Evolutionary conservation across 192 early-diverging fungal genomes (phyloP).

Genomic region (Coemansia sp.): DNA sequence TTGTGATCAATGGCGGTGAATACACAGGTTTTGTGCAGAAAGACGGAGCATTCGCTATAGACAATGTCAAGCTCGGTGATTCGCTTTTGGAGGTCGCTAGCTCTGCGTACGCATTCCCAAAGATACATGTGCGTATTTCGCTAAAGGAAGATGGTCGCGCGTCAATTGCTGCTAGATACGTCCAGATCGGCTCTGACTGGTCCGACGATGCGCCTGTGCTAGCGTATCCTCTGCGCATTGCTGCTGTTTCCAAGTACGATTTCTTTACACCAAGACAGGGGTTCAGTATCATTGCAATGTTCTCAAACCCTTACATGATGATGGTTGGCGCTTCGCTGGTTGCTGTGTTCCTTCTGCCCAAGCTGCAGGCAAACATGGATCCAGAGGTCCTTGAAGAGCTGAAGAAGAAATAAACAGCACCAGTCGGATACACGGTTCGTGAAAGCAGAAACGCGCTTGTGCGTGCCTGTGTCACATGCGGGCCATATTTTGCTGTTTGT

Average conservation of each 20-base stretch:
- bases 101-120: conserved; percentile 53
- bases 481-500: background rate
- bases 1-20: conserved; percentile 53
- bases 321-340: conserved; percentile 64
- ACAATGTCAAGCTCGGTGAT: conserved; percentile 44
- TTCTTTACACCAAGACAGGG: conserved; percentile 60
- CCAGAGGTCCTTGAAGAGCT: conserved; percentile 58
- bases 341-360: conserved; percentile 65
- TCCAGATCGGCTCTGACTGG: conserved; percentile 53
- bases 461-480: background rate
- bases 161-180: conserved; percentile 49
- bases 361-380: conserved; percentile 63
- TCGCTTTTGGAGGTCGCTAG: conserved; percentile 49
- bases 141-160: conserved; percentile 38
- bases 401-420: conserved; percentile 23
- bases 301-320: conserved; percentile 69
- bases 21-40: conserved; percentile 39
- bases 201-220: conserved; percentile 41
- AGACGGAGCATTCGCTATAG: conserved; percentile 48
- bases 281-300: conserved; percentile 62
- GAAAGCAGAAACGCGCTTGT: background rate
- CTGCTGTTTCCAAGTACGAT: conserved; percentile 45
- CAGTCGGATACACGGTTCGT: too few relatives aligned
- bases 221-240: conserved; percentile 49
- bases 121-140: conserved; percentile 50